These are phyloP conservation scores for Boletellus deceptivus DNA, from an alignment of 1,284 basidiomycete species.

Conservation along the genomic window DNA sequence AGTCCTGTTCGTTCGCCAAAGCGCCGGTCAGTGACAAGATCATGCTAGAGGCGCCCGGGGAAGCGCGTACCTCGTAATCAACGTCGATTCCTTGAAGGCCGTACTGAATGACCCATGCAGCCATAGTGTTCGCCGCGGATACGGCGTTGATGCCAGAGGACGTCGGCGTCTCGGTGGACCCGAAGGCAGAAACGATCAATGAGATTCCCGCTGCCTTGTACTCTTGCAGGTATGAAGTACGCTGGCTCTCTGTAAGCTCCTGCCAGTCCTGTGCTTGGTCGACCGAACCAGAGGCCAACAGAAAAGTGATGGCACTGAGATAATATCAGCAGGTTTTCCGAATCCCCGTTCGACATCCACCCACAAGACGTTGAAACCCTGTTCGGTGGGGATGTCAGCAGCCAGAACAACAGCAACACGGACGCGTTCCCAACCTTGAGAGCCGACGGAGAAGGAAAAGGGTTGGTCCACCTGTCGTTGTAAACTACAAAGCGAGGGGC, in stretches of 20 bases:
- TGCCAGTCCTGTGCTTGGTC: slow-evolving; percentile 48
- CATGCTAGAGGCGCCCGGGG: not conserved
- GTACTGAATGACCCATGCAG: slow-evolving; percentile 48
- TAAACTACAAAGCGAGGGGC: slow-evolving; percentile 54
- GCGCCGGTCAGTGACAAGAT: not conserved
- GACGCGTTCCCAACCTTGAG: slow-evolving; percentile 36
- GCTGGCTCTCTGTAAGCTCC: slow-evolving; percentile 40
- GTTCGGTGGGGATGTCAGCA: not conserved
- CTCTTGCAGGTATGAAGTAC: slow-evolving; percentile 44
- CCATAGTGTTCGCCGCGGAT: slow-evolving; percentile 45
- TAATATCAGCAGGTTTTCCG: not conserved
- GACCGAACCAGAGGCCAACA: slow-evolving; percentile 47
- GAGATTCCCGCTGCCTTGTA: slow-evolving; percentile 58
- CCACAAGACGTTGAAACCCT: slow-evolving; percentile 45
- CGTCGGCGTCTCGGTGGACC: slow-evolving; percentile 45
- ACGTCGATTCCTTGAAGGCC: slow-evolving; percentile 57
- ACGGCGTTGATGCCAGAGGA: slow-evolving; percentile 40
- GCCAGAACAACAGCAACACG: not conserved
- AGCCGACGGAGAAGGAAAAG: slow-evolving; percentile 40
- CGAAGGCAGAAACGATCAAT: slow-evolving; percentile 57
- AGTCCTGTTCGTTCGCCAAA: slow-evolving; percentile 37
- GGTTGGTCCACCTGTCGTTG: slow-evolving; percentile 43
- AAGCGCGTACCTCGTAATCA: slow-evolving; percentile 47
- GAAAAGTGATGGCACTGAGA: slow-evolving; percentile 47
- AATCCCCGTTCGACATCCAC: not conserved